Evolutionary conservation across 2,329 filamentous ascomycete species (phyloP).

Genomic region (Hypomyces rosellus): DNA sequence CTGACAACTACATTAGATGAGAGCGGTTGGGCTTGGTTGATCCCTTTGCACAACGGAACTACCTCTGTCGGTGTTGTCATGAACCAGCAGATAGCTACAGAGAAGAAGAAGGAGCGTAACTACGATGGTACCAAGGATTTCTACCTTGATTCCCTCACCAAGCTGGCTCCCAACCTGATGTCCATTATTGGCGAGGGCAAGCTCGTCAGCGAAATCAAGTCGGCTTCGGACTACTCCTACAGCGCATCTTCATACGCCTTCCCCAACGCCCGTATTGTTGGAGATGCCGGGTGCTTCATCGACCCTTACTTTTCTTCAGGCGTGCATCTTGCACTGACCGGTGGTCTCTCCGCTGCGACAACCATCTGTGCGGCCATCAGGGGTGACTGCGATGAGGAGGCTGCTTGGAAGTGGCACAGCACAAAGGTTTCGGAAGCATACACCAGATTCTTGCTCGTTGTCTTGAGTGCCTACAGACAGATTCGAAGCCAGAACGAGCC

Average conservation of each 20-base stretch:
- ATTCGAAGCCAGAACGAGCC: constrained; percentile 31
- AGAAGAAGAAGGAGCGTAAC: constrained; percentile 21
- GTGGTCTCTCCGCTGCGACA: constrained; percentile 37
- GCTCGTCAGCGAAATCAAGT: constrained; percentile 29
- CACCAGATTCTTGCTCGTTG: constrained; percentile 34
- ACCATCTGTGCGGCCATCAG: constrained; percentile 33
- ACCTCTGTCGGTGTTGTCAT: constrained; percentile 35
- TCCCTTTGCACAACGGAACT: constrained; percentile 42
- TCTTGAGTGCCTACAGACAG: constrained; percentile 24
- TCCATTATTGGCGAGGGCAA: constrained; percentile 24
- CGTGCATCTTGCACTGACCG: constrained; percentile 36
- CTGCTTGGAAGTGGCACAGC: constrained; percentile 33
- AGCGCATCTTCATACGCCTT: constrained; percentile 34
- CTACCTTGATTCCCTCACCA: constrained; percentile 25
- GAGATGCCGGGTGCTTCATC: constrained; percentile 43
- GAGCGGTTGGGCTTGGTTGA: constrained; percentile 44
- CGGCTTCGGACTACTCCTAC: constrained; percentile 41
- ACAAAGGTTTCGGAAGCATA: constrained; percentile 38
- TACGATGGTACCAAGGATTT: constrained; percentile 19
- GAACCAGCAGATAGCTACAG: constrained; percentile 29
- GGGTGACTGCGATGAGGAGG: constrained; percentile 31
- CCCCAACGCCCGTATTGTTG: constrained; percentile 32
- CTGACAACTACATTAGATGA: constrained; percentile 24
- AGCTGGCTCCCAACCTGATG: constrained; percentile 24
- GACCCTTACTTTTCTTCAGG: constrained; percentile 43